A percentile compares a stretch with the other conserved stretches of the same genome.
phyloP scores from a whole-genome alignment of 2,329 filamentous ascomycete species.

The Geosmithia flava region DNA sequence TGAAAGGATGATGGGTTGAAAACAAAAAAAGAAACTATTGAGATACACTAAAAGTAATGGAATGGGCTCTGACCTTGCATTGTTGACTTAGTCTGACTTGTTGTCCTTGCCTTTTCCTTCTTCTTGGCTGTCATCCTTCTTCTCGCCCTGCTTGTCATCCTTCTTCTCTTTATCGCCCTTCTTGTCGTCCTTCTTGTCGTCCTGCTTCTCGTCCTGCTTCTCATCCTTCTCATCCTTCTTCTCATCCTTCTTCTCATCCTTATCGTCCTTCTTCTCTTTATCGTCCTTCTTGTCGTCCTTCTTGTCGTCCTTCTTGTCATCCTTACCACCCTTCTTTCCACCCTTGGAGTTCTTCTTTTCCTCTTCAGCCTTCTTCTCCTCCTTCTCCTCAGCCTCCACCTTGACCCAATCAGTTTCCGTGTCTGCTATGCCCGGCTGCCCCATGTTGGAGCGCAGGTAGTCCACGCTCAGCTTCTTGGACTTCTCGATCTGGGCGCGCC shows the following conservation, averaged over 20 bases:
- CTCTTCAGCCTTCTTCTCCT: constrained; percentile 8
- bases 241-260: constrained; percentile 5
- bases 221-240: constrained; percentile 3
- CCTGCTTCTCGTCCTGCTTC: constrained; percentile 3
- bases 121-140: neutral
- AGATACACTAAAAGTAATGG: neutral
- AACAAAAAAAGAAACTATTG: neutral
- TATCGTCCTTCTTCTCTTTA: constrained; percentile 7
- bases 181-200: constrained; percentile 1
- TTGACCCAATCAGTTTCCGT: constrained; percentile 31
- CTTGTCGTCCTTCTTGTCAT: constrained; percentile 3
- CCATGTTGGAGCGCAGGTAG: constrained; percentile 25
- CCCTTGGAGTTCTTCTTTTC: constrained; percentile 12
- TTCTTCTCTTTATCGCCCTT: neutral
- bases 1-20: too few relatives aligned
- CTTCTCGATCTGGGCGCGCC: constrained; percentile 60
- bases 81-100: neutral
- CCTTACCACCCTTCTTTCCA: constrained; percentile 5
- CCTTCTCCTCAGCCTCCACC: constrained; percentile 27
- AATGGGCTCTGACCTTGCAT: neutral
- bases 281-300: constrained; percentile 6
- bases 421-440: constrained; percentile 17
- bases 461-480: constrained; percentile 13
- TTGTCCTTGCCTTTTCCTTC: neutral
- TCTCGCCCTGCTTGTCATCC: neutral